Percentiles rank a stretch among this genome's conserved stretches.
Conservation (phyloP, 2,329 filamentous ascomycete genomes). For the Trichophyton rubrum region DNA sequence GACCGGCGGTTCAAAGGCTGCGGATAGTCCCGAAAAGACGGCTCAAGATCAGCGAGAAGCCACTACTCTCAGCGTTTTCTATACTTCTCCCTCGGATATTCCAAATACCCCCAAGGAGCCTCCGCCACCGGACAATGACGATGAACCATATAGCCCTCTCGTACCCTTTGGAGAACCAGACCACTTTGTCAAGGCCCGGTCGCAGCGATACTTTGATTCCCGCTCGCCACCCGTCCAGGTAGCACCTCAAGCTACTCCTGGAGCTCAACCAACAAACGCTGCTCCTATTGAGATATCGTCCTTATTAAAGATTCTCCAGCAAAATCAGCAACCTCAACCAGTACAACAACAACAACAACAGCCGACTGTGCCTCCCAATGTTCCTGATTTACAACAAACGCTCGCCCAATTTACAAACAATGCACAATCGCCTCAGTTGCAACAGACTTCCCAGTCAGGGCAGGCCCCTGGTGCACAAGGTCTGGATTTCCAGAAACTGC, state of each 20-base stretch:
- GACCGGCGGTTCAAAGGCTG: constrained; percentile 29
- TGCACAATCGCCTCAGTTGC: constrained; percentile 15
- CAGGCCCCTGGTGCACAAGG: constrained; percentile 18
- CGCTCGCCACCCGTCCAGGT: constrained; percentile 22
- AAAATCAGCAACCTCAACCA: constrained; percentile 22
- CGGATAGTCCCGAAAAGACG: constrained; percentile 30
- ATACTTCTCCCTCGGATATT: constrained; percentile 34
- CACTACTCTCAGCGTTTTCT: constrained; percentile 38
- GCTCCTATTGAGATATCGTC: constrained; percentile 29
- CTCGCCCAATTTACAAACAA: constrained; percentile 30
- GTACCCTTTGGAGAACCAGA: constrained; percentile 33
- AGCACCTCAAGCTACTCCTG: constrained; percentile 15
- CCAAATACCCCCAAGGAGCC: constrained; percentile 38
- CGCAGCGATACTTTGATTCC: constrained; percentile 30
- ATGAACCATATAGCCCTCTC: constrained; percentile 24
- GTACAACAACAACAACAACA: constrained; percentile 20
- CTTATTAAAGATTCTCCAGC: constrained; percentile 31
- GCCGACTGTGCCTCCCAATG: constrained; percentile 19
- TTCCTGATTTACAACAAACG: constrained; percentile 24
- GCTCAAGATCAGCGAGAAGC: constrained; percentile 37
- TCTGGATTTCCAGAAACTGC: constrained; percentile 28
- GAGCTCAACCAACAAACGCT: constrained; percentile 9
- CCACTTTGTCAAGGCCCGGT: constrained; percentile 30
- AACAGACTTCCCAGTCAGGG: constrained; percentile 13
- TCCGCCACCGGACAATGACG: constrained; percentile 23